Conservation (phyloP, 192 early-diverging fungal genomes). For the Helicostylum pulchrum region DNA sequence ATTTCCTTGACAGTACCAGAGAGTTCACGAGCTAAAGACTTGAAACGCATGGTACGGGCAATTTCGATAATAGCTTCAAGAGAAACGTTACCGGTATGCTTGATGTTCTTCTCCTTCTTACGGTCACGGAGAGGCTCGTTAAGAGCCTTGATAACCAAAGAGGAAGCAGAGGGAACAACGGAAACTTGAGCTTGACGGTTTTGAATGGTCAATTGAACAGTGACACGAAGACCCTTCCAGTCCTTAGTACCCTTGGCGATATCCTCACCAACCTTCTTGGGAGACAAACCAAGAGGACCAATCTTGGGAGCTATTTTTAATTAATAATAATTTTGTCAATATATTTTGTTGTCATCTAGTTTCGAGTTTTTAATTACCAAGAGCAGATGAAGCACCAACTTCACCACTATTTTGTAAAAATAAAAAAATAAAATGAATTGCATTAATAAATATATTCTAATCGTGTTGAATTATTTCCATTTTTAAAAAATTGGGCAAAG, state of each 20-base stretch:
- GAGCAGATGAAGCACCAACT: constrained; percentile 93
- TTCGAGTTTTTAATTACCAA: constrained; percentile 35
- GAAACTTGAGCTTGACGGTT: constrained; percentile 99
- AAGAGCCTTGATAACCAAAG: constrained; percentile 94
- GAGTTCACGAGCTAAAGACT: constrained; percentile 92
- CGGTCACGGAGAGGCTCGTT: constrained; percentile 96
- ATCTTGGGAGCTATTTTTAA: constrained; percentile 70
- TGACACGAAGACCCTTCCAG: constrained; percentile 99
- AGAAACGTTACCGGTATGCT: constrained; percentile 95
- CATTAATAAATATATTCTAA: background rate
- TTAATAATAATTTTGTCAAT: constrained; percentile 5
- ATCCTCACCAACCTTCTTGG: constrained; percentile 99
- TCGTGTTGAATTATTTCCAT: background rate
- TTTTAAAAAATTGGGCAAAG: background rate
- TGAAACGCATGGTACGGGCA: constrained; percentile 93
- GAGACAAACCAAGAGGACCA: constrained; percentile 98
- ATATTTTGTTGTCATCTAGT: background rate
- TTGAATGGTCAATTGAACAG: constrained; percentile 97
- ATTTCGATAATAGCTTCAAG: constrained; percentile 93
- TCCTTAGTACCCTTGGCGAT: constrained; percentile 99
- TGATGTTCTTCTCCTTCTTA: constrained; percentile 99
- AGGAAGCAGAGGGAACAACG: constrained; percentile 93
- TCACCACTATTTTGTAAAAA: constrained; percentile 19
- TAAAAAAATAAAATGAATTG: background rate
- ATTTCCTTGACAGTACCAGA: constrained; percentile 95